Base-by-base conservation (phyloP, 345 rosid species). In the Aethionema arabicum region DNA sequence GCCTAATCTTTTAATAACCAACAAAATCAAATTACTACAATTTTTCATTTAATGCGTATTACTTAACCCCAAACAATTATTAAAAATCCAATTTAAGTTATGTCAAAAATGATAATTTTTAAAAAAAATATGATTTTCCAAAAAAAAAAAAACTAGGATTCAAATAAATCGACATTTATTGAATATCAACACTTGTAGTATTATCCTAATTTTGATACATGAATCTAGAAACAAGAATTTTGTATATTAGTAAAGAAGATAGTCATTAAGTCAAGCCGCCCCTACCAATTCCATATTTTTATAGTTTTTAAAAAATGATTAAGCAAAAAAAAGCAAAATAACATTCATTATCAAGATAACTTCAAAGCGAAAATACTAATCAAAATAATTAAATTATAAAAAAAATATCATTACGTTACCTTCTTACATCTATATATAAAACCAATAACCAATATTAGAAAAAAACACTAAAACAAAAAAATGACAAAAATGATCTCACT, bases 231-330 rank as follows among this genome's bases (percentile, higher is more conserved):
- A 46, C n/a, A 38, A 37, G 13, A 30, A 21, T 54, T 53, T 11
- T 5, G 14, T 8, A 42, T 8, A 42, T 5, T 5, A 61, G 41
- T 8, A 51, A 49, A 37, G 13, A 21, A 63, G 30, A 27, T 54
- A 54, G 1, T 21, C 38, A 35, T 8, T 35, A 5, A 5, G 54
- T 69, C 68, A 61, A 69, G 67, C 73, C 62, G 73, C 73, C 67
- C 59, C 62, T 38, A 61, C 16, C 62, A 5, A 6, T 35, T 9
- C 4, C 35, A 38, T 53, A 10, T 16, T 57, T 47, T 66, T 31
- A 14, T 37, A 49, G 4, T 39, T 48, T 61, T 39, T 7, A 5
- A 63, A 16, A 29, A 30, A 35, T 59, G 14, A 43, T 13, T 5
- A 35, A 35, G 38, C 27, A 1, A 21, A 21, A 0, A 0, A 44